Evolutionary conservation across 176 grass and related monocot genomes (phyloP), one percentile per base, ranked within the genome.

Genomic region (Oryza brachyantha): DNA sequence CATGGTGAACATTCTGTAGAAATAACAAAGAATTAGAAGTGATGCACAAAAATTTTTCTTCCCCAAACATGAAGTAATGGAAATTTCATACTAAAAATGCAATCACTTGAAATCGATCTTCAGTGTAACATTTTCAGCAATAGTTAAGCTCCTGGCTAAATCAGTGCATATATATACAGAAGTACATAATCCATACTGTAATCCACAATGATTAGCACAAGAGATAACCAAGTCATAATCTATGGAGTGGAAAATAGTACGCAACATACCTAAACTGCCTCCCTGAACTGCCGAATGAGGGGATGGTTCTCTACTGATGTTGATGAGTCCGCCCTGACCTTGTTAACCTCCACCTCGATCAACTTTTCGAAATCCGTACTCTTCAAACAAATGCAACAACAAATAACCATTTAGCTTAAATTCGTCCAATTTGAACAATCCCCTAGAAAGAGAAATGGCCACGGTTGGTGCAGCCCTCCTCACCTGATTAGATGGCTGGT

Each of bases 1-100:
- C 66, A 87, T 98, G 95, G 48, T 90, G 87, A 72, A 98, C 92
- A 60, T 91, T 94, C 92, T 98, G 85, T 68, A 90, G 63, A 70
- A 24, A 77, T 41, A 9, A 28, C 66, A 29, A 79, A 27, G 29
- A 31, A 27, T 9, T 75, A 34, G 54, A 21, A 58, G 19, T 26
- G 17, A 45, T 41, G 75, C 19, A 46, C 16, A 37, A 69, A 59
- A 25, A 68, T 27, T 36, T 34, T 72, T 73, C 52, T 36, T 45
- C 13, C 4, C 5, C 7, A 60, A 42, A 59, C 3, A 10, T 60
- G 26, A 21, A 17, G 7, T 3, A 21, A 39, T 21, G 19, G 14
- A 60, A 38, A 73, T 29, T 19, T 36, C 42, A 83, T 59, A 27
- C 12, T 72, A 70, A 58, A 50, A 72, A 14, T 57, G 13, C 26